phyloP scores from a whole-genome alignment of 352 stramenopile species.

The Phytophthora melonis region DNA sequence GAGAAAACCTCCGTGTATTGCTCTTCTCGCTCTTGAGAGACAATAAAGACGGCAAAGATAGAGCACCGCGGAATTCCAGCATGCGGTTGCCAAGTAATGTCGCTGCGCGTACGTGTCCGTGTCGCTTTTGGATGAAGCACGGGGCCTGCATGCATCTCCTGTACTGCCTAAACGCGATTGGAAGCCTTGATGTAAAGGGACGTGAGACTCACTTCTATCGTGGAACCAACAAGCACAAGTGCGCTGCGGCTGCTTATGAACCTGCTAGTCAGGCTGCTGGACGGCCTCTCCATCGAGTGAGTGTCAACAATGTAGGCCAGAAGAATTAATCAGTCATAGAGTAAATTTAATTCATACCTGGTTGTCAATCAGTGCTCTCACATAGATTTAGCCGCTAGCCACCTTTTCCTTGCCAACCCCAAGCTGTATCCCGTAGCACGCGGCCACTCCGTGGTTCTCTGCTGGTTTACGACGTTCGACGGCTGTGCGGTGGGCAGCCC shows the following conservation, averaged over 20 bases:
- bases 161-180: not conserved
- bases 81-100: conserved; percentile 13
- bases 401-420: too few relatives aligned
- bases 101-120: not conserved
- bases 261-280: not conserved
- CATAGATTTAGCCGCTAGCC: too few relatives aligned
- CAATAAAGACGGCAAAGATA: conserved; percentile 28
- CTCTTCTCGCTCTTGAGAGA: conserved; percentile 1
- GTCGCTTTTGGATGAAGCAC: conserved; percentile 7
- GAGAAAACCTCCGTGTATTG: conserved; percentile 2
- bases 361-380: too few relatives aligned
- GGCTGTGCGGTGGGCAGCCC: too few relatives aligned
- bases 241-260: too few relatives aligned
- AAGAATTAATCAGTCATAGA: too few relatives aligned
- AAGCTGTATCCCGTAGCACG: too few relatives aligned
- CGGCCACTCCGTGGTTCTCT: too few relatives aligned
- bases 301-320: too few relatives aligned
- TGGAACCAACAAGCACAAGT: conserved; percentile 5
- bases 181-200: not conserved
- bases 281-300: not conserved
- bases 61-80: conserved; percentile 8
- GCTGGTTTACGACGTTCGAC: too few relatives aligned
- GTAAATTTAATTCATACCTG: too few relatives aligned
- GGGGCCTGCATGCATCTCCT: conserved; percentile 19
- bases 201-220: conserved; percentile 14